Evolutionary conservation across 2,329 filamentous ascomycete species (phyloP).

Genomic region (Botrytis hyacinthi): DNA sequence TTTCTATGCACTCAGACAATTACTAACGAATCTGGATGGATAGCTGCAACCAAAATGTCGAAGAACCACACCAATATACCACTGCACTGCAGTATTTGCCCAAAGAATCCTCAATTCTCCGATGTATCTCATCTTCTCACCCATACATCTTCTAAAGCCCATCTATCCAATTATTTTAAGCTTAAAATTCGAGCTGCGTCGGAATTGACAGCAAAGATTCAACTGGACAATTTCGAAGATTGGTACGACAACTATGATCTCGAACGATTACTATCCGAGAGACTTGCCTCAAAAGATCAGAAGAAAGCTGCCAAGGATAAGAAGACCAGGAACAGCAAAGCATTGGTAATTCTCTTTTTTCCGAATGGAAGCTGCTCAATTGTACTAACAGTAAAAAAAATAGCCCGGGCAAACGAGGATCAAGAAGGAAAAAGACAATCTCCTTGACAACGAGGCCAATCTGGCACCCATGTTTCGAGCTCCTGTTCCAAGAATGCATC

Average conservation of each 20-base stretch:
- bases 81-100: constrained; percentile 80
- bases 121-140: constrained; percentile 91
- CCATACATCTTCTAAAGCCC: constrained; percentile 89
- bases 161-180: constrained; percentile 80
- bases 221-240: constrained; percentile 66
- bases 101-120: constrained; percentile 76
- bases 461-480: constrained; percentile 32
- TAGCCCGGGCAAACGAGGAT: constrained; percentile 10
- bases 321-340: constrained; percentile 28
- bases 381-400: not conserved
- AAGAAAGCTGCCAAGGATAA: constrained; percentile 50
- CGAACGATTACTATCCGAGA: constrained; percentile 70
- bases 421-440: constrained; percentile 26
- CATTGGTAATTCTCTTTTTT: not conserved
- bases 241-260: constrained; percentile 77
- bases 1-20: not conserved
- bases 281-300: constrained; percentile 72
- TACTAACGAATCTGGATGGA: constrained; percentile 15
- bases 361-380: not conserved
- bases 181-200: constrained; percentile 69
- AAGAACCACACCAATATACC: constrained; percentile 49
- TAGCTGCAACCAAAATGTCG: constrained; percentile 29
- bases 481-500: constrained; percentile 38
- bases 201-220: constrained; percentile 61
- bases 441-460: constrained; percentile 17